Percentiles rank a stretch among this genome's conserved stretches.
Evolutionary conservation across 2,329 filamentous ascomycete genomes (phyloP).

Genomic region (Tolypocladium amazonense): DNA sequence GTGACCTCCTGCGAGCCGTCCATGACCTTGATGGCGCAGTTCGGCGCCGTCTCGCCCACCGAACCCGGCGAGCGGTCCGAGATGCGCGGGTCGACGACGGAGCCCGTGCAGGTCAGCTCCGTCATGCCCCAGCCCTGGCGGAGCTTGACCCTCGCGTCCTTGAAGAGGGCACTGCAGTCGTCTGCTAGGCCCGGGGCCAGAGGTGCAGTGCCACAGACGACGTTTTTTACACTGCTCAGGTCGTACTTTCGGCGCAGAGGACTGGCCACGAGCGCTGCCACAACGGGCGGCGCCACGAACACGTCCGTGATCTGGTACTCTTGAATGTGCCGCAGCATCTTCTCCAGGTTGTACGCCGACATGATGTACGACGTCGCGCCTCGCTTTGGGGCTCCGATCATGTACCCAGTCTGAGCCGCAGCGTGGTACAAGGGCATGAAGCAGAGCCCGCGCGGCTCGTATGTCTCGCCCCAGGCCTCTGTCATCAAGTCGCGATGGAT

Average conservation of each 20-base stretch:
- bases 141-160: background rate
- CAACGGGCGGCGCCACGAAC: background rate
- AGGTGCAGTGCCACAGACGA: background rate
- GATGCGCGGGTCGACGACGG: background rate
- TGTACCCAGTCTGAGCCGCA: background rate
- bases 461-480: background rate
- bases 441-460: background rate
- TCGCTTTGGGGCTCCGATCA: background rate
- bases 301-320: background rate
- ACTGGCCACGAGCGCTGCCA: background rate
- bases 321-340: background rate
- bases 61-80: background rate
- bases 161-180: background rate
- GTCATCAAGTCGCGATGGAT: background rate
- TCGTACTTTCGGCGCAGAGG: background rate
- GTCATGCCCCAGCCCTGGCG: background rate
- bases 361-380: background rate
- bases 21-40: background rate
- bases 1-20: slow-evolving; percentile 41
- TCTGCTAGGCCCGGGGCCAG: background rate
- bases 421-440: background rate
- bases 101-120: background rate
- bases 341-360: background rate
- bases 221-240: background rate
- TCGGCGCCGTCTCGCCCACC: background rate